Evolutionary conservation across 2,329 filamentous ascomycete genomes (phyloP).

Genomic region (Fusarium sp.): DNA sequence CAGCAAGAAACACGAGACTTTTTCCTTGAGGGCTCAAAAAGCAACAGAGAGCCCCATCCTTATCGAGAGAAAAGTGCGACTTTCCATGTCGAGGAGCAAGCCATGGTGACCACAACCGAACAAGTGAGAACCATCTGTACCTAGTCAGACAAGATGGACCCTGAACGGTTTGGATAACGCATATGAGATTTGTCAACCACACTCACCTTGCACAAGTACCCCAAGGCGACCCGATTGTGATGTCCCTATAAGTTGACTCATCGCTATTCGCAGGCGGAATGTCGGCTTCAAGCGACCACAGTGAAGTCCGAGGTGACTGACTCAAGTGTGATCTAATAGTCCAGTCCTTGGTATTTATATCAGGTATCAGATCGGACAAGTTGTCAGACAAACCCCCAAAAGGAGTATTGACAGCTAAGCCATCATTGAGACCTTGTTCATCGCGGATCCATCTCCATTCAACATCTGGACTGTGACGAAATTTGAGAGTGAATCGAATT

Average conservation of each 20-base stretch:
- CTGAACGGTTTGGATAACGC: neutral
- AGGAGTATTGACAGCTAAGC: conserved; percentile 64
- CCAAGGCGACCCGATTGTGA: conserved; percentile 72
- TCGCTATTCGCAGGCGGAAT: conserved; percentile 68
- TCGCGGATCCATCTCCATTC: conserved; percentile 79
- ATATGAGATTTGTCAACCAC: neutral
- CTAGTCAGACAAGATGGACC: conserved; percentile 9
- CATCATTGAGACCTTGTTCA: conserved; percentile 71
- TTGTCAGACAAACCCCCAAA: conserved; percentile 50
- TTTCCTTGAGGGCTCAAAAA: conserved; percentile 79
- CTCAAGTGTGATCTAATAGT: conserved; percentile 65
- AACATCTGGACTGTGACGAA: conserved; percentile 62
- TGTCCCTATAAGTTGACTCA: conserved; percentile 65
- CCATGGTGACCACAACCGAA: conserved; percentile 86
- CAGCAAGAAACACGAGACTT: conserved; percentile 80
- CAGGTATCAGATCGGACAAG: conserved; percentile 66
- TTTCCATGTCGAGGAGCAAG: conserved; percentile 87
- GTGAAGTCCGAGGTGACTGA: conserved; percentile 73
- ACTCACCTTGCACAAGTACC: conserved; percentile 64
- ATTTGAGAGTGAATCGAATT: conserved; percentile 77
- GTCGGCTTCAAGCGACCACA: conserved; percentile 74
- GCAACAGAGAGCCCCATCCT: conserved; percentile 81
- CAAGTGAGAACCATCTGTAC: conserved; percentile 80
- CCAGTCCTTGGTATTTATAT: conserved; percentile 65
- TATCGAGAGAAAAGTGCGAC: conserved; percentile 72